Conservation (phyloP, 2,329 filamentous ascomycete species). For the Aureobasidium sp. region DNA sequence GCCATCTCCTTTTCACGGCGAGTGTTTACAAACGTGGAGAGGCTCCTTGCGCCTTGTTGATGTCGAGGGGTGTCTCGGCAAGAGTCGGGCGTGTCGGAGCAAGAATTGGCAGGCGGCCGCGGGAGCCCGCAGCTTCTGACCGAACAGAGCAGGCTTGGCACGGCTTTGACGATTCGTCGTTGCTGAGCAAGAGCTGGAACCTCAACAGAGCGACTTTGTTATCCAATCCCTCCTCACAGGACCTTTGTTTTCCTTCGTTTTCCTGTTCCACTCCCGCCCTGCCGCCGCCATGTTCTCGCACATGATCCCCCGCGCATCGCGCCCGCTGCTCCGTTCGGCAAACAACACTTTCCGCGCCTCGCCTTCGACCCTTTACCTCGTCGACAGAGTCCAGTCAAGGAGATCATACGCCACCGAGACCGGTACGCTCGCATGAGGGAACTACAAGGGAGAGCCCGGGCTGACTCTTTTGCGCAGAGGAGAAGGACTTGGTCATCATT, state of each 20-base stretch:
- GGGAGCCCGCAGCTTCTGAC: not conserved
- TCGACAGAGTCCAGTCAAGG: constrained; percentile 45
- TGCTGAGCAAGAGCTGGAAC: constrained; percentile 4
- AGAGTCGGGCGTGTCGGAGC: not conserved
- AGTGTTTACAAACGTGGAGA: too few species aligned
- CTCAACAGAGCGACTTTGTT: not conserved
- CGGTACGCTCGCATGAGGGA: constrained; percentile 28
- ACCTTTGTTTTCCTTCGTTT: not conserved
- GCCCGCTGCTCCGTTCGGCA: constrained; percentile 18
- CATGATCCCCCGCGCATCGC: constrained; percentile 17
- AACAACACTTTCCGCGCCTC: constrained; percentile 21
- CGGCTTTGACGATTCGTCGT: constrained; percentile 2
- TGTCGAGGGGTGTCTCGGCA: not conserved
- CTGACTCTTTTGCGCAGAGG: constrained; percentile 47
- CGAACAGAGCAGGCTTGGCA: constrained; percentile 2
- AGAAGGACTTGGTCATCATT: constrained; percentile 96
- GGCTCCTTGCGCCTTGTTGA: not conserved
- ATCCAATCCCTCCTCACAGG: not conserved
- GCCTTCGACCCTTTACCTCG: constrained; percentile 37
- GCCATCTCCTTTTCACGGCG: not conserved
- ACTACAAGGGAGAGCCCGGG: constrained; percentile 13
- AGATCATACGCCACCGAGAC: constrained; percentile 50
- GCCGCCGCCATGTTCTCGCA: constrained; percentile 17
- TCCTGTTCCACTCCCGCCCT: not conserved
- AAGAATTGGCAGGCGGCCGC: not conserved